Base-by-base conservation (phyloP, 2,329 filamentous ascomycete species). In the Colletotrichum viniferum region DNA sequence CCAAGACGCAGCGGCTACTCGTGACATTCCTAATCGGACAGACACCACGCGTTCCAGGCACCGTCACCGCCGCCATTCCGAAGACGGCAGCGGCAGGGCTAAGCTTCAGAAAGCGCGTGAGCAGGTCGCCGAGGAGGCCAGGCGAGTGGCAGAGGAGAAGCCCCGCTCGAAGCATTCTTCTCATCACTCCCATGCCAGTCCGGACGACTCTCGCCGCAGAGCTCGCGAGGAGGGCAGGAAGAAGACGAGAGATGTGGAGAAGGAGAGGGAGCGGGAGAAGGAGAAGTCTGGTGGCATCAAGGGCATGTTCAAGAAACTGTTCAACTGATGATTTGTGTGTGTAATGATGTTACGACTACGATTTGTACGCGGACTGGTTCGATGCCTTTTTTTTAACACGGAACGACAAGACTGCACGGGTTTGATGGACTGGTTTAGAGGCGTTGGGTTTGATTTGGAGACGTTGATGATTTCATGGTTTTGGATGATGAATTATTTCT, bases 221-320 rank as follows among this genome's bases (percentile, higher is more conserved):
- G 62, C 62, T 28, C 62, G 67, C 30, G 64, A 62, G 26, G 55
- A 69, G 16, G 36, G 43, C 21, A 30, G 62, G 18, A 65, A 36
- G 61, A 71, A 28, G 60, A 74, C n/a, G 30, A 73, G 62, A 64
- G 77, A 74, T 32, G 76, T 79, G 6, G 78, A 77, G 72, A 73
- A 77, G 70, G 67, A 73, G 58, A 82, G 84, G 76, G 82, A 83
- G 71, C 28, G 30, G 69, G 75, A 77, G 71, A 73, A 73, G 66
- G 82, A 84, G 76, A 83, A 83, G 73, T 58, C 79, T 2, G 77
- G 79, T 9, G 84, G 84, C 2, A 71, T 86, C 69, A 82, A 82
- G 74, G 82, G 80, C 10, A 78, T 81, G n/a, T 81, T 86, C 48
- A 86, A 84, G 80, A 84, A 81, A 75, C 36, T 86, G 12, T 86